phyloP scores from a whole-genome alignment of 2,329 filamentous ascomycete genomes.

The Trichoderma koningii region DNA sequence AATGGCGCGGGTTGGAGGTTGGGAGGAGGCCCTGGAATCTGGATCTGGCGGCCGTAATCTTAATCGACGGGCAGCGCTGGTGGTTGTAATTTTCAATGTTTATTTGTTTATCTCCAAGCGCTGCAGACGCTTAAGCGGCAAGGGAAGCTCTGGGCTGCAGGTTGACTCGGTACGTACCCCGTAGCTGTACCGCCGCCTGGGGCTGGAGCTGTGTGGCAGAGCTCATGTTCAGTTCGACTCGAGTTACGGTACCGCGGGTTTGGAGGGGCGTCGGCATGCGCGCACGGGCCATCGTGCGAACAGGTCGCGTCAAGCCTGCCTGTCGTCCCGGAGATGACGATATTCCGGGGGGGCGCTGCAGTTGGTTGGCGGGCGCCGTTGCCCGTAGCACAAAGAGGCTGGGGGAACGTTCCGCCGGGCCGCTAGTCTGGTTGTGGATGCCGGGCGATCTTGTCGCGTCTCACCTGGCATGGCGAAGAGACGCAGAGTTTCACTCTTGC shows the following conservation, averaged over 20 bases:
- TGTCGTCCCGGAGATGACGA: slow-evolving; percentile 43
- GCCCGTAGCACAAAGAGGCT: slow-evolving; percentile 5
- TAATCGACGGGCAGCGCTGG: slow-evolving; percentile 16
- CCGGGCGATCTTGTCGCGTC: slow-evolving; percentile 28
- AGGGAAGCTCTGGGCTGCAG: not conserved
- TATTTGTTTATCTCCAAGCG: slow-evolving; percentile 40
- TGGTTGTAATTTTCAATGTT: slow-evolving; percentile 34
- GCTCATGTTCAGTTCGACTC: not conserved
- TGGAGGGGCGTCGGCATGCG: slow-evolving; percentile 28
- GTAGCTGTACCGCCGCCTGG: not conserved
- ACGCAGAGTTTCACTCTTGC: slow-evolving; percentile 16
- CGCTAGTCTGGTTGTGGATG: slow-evolving; percentile 27
- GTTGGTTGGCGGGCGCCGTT: not conserved
- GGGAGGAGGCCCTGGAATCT: slow-evolving; percentile 7
- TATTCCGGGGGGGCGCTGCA: slow-evolving; percentile 29
- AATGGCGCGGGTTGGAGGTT: slow-evolving; percentile 13
- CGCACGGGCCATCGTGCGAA: slow-evolving; percentile 33
- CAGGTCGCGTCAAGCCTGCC: slow-evolving; percentile 27
- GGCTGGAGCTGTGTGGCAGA: no score
- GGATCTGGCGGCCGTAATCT: slow-evolving; percentile 14
- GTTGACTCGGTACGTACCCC: not conserved
- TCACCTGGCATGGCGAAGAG: slow-evolving; percentile 23
- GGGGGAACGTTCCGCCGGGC: not conserved
- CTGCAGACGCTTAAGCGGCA: slow-evolving; percentile 28
- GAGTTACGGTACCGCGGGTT: slow-evolving; percentile 16